phyloP scores from a whole-genome alignment of 441 rosid species.

The Gossypium armourianum region DNA sequence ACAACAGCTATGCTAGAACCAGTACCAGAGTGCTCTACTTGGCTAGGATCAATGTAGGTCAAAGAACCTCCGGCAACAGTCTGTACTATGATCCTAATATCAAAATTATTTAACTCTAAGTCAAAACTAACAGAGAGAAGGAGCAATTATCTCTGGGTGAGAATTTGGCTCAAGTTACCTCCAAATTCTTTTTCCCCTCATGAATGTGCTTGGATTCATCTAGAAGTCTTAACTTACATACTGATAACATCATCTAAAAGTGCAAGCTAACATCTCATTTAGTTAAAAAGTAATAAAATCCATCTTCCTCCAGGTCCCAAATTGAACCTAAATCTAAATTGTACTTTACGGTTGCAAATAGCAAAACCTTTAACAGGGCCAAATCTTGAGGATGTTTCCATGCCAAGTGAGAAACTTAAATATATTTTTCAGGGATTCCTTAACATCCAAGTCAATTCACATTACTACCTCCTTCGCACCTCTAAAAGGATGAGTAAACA shows the following conservation, averaged over 20 bases:
- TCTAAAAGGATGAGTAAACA: neutral
- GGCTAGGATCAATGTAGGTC: neutral
- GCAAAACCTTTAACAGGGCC: neutral
- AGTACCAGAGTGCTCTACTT: neutral
- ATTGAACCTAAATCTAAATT: neutral
- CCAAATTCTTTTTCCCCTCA: neutral
- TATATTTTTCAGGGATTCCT: conserved; percentile 1
- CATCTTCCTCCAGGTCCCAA: neutral
- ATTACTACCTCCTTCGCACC: neutral
- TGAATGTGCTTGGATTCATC: conserved; percentile 7
- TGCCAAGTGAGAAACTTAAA: neutral
- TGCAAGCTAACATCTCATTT: neutral
- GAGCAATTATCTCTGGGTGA: neutral
- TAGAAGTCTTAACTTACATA: neutral
- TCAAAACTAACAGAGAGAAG: neutral
- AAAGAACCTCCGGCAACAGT: neutral
- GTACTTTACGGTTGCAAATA: neutral
- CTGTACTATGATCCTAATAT: neutral
- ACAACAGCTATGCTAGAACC: neutral
- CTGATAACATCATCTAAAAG: neutral
- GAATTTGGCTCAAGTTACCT: neutral
- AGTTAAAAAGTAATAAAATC: neutral
- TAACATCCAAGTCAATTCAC: neutral
- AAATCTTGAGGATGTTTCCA: neutral
- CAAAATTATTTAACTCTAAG: neutral